phyloP scores from a whole-genome alignment of 208 protist genomes.

The Phytomonas sp. region DNA sequence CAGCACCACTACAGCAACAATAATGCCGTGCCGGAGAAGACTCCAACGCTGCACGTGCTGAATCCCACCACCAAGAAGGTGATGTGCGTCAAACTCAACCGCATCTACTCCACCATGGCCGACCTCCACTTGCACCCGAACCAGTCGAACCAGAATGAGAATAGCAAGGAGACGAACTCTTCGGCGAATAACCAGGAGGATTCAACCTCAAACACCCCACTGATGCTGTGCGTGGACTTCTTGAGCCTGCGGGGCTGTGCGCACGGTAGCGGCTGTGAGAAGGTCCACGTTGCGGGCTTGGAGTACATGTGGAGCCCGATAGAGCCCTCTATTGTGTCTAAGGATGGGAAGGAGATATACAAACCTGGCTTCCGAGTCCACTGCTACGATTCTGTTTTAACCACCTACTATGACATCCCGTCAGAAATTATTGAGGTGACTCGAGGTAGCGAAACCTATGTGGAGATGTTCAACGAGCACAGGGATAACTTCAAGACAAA shows the following conservation, averaged over 20 bases:
- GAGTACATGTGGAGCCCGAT: conserved; percentile 74
- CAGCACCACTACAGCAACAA: conserved; percentile 49
- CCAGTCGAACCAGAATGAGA: conserved; percentile 7
- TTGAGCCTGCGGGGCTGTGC: conserved; percentile 37
- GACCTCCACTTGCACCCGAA: conserved; percentile 30
- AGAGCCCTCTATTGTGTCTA: conserved; percentile 17
- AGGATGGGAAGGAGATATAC: conserved; percentile 29
- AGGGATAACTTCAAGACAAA: conserved; percentile 80
- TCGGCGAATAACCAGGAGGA: conserved; percentile 10
- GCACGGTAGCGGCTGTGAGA: conserved; percentile 53
- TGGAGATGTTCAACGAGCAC: conserved; percentile 78
- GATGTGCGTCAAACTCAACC: conserved; percentile 53
- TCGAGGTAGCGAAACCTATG: conserved; percentile 51
- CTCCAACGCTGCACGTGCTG: conserved; percentile 35
- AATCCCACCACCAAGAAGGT: conserved; percentile 36
- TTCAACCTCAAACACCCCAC: conserved; percentile 13
- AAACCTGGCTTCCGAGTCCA: conserved; percentile 46
- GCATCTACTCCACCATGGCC: conserved; percentile 51
- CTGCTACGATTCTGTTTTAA: conserved; percentile 65
- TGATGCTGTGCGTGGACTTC: conserved; percentile 46
- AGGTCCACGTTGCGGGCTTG: conserved; percentile 62
- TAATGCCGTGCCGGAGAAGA: conserved; percentile 67
- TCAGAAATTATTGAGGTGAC: conserved; percentile 57
- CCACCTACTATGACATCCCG: conserved; percentile 63
- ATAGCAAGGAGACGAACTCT: conserved; percentile 18